These are phyloP conservation scores for Musa troglodytarum DNA, from an alignment of 176 grass and related monocot species.

Conservation along the genomic window DNA sequence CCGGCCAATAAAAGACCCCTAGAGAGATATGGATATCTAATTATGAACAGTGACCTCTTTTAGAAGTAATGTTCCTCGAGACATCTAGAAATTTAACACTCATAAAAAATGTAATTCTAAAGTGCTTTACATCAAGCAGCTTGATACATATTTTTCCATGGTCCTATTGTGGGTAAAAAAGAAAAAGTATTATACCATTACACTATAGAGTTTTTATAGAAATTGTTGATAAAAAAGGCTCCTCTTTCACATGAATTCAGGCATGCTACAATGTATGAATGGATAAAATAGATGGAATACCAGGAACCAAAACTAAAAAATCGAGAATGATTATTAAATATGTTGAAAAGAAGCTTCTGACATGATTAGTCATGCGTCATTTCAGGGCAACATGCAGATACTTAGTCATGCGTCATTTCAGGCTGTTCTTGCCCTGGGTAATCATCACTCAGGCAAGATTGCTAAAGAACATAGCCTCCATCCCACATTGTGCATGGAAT, in stretches of 20 bases:
- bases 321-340: background rate
- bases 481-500: too few species aligned
- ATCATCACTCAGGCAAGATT: too few species aligned
- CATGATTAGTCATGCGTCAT: background rate
- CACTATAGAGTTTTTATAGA: too few species aligned
- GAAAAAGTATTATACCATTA: background rate
- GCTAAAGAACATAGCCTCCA: too few species aligned
- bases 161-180: background rate
- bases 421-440: too few species aligned
- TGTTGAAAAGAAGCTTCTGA: background rate
- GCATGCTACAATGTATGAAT: background rate
- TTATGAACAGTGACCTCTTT: conserved; percentile 9
- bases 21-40: background rate
- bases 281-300: background rate
- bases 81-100: background rate
- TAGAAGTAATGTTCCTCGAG: background rate
- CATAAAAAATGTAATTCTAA: background rate
- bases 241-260: too few species aligned
- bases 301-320: background rate
- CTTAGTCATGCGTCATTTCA: too few species aligned
- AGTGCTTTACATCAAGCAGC: too few species aligned
- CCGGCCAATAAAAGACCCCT: too few species aligned
- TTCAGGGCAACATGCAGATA: too few species aligned
- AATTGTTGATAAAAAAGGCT: too few species aligned
- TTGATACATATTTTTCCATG: too few species aligned